phyloP scores from a whole-genome alignment of 768 basidiomycete species.

The Kwoniella sp. region DNA sequence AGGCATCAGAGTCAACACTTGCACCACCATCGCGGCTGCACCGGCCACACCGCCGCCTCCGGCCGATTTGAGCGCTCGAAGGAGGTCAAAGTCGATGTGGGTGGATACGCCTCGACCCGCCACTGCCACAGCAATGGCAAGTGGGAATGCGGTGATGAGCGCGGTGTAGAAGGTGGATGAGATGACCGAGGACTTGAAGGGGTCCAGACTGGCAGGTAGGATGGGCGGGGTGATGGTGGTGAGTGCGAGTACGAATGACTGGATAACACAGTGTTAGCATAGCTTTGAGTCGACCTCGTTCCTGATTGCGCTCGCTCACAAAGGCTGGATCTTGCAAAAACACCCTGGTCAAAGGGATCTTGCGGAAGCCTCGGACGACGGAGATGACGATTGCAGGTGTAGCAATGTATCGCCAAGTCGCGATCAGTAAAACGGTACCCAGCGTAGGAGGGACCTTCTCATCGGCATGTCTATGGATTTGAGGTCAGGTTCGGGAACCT shows the following conservation, averaged over 20 bases:
- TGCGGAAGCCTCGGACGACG: constrained; percentile 38
- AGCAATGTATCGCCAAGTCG: constrained; percentile 37
- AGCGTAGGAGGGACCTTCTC: constrained; percentile 41
- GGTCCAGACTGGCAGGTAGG: constrained; percentile 21
- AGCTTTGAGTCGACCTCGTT: background rate
- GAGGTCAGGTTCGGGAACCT: background rate
- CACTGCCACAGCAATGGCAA: constrained; percentile 34
- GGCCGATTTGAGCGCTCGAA: constrained; percentile 70
- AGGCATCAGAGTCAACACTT: constrained; percentile 88
- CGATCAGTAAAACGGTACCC: constrained; percentile 35
- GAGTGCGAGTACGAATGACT: constrained; percentile 43
- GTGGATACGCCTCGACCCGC: constrained; percentile 42
- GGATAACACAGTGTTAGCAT: background rate
- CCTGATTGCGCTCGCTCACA: constrained; percentile 19
- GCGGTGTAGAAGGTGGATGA: constrained; percentile 29
- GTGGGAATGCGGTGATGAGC: constrained; percentile 32
- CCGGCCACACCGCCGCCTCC: constrained; percentile 87
- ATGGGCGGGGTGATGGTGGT: constrained; percentile 37
- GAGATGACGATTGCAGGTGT: constrained; percentile 36
- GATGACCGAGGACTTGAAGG: constrained; percentile 40
- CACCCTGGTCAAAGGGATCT: constrained; percentile 35
- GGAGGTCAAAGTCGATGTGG: constrained; percentile 67
- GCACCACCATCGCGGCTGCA: constrained; percentile 85
- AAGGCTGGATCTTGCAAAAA: constrained; percentile 46
- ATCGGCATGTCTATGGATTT: constrained; percentile 25